Evolutionary conservation across 305 asterid species (phyloP).

Genomic region (Solanum hybrid): DNA sequence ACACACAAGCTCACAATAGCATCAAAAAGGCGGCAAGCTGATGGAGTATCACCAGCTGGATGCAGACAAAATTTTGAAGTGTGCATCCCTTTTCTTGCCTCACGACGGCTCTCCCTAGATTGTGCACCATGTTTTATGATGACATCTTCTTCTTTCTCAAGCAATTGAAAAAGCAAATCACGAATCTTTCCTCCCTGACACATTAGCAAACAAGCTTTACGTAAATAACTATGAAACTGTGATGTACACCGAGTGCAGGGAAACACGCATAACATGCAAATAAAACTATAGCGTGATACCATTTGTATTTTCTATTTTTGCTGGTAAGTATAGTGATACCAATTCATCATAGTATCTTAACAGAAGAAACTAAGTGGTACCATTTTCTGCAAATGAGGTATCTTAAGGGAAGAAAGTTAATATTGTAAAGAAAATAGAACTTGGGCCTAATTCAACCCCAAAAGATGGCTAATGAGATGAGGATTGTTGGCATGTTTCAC

Average conservation of each 20-base stretch:
- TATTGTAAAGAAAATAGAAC: not conserved
- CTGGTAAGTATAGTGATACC: not conserved
- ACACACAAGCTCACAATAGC: constrained; percentile 90
- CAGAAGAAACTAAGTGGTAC: not conserved
- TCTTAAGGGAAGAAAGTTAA: not conserved
- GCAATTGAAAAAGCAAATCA: constrained; percentile 80
- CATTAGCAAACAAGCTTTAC: constrained; percentile 4
- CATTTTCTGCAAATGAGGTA: not conserved
- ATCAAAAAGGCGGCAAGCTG: constrained; percentile 97
- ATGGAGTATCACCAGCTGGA: constrained; percentile 99
- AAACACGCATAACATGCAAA: not conserved
- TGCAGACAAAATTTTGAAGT: constrained; percentile 82
- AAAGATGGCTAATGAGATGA: not conserved
- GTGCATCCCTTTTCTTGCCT: constrained; percentile 92
- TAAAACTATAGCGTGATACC: not conserved
- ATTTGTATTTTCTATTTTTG: not conserved
- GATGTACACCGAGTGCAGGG: not conserved
- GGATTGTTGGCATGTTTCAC: not conserved
- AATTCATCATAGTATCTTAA: not conserved
- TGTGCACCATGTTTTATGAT: constrained; percentile 87
- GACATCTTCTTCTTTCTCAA: constrained; percentile 74
- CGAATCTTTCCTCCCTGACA: constrained; percentile 91
- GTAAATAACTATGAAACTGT: not conserved
- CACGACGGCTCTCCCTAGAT: constrained; percentile 92
- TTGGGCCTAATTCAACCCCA: not conserved